Conservation (phyloP, 495 filamentous ascomycete genomes). For the Penicillium antarcticum region DNA sequence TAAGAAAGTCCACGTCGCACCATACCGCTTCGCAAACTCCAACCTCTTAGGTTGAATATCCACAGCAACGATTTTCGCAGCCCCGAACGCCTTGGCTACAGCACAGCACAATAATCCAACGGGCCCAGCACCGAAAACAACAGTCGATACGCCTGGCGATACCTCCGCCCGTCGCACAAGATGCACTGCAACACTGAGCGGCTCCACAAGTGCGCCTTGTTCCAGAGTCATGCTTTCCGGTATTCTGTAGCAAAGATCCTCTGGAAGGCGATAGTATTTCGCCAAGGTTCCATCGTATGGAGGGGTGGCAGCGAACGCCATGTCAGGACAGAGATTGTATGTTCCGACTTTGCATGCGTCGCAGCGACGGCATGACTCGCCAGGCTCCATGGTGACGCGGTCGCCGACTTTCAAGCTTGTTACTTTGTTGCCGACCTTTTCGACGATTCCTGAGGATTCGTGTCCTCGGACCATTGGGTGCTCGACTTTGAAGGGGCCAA, state of each 20-base stretch:
- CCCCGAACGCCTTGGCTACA: constrained; percentile 36
- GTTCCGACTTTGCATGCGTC: constrained; percentile 57
- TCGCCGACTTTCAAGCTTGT: constrained; percentile 54
- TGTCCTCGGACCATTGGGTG: constrained; percentile 62
- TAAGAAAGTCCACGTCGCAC: neutral
- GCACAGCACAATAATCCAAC: constrained; percentile 39
- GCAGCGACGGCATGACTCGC: constrained; percentile 69
- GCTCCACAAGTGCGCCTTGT: constrained; percentile 80
- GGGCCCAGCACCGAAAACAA: constrained; percentile 38
- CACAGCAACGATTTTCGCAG: constrained; percentile 33
- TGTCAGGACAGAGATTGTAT: constrained; percentile 77
- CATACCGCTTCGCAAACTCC: constrained; percentile 35
- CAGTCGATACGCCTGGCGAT: constrained; percentile 23
- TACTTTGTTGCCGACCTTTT: constrained; percentile 44
- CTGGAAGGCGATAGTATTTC: constrained; percentile 67
- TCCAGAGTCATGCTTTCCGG: constrained; percentile 64
- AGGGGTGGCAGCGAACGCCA: constrained; percentile 74
- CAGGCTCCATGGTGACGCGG: constrained; percentile 71
- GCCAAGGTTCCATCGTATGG: constrained; percentile 69
- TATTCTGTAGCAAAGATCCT: constrained; percentile 77
- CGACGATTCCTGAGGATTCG: constrained; percentile 62
- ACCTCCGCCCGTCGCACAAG: constrained; percentile 27
- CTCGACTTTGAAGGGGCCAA: constrained; percentile 2
- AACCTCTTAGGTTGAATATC: constrained; percentile 35
- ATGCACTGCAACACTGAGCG: constrained; percentile 74